Evolutionary conservation across 371 early-diverging fungal species (phyloP), one percentile per base, ranked within the genome.

Genomic region (Actinomortierella ambigua): DNA sequence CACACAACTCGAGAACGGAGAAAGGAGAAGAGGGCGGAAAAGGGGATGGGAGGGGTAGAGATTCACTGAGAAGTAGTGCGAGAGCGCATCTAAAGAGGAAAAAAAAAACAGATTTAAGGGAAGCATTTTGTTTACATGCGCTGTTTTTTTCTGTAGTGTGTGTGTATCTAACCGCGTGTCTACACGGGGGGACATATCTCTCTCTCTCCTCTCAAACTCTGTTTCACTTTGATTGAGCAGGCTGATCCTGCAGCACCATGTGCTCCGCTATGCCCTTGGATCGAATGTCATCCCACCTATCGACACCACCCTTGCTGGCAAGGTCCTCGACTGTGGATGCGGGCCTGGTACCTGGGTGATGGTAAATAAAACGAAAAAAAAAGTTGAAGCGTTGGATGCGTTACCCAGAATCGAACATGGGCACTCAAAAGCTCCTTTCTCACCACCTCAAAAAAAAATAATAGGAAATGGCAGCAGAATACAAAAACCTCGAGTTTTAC

Each of bases 381-480:
- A 2, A 13, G 20, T 6, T n/a, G n/a, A n/a, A n/a, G n/a, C n/a
- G n/a, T n/a, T n/a, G n/a, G n/a, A n/a, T n/a, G n/a, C n/a, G n/a
- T n/a, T n/a, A n/a, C n/a, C n/a, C n/a, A n/a, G n/a, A n/a, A n/a
- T n/a, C n/a, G 34, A 34, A 34, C 7, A 34, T 34, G 34, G 34
- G 34, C 34, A 34, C 4, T 6, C 4, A 34, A 4, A 4, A 34
- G 4, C 11, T 34, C 34, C 34, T 34, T n/a, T 14, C 17, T 23
- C 27, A 28, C 22, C 20, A 8, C 39, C 54, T 27, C n/a, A n/a
- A n/a, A n/a, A n/a, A n/a, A n/a, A n/a, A n/a, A 34, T 11, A 15
- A 14, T 54, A 73, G 75, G 75, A 73, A 60, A 66, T 73, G 75
- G 67, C 75, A 1, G 67, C 75, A 24, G 75, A 73, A 22, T 57